phyloP scores from a whole-genome alignment of 1,139 yeast genomes.

The Casaregolazyma lundiana region DNA sequence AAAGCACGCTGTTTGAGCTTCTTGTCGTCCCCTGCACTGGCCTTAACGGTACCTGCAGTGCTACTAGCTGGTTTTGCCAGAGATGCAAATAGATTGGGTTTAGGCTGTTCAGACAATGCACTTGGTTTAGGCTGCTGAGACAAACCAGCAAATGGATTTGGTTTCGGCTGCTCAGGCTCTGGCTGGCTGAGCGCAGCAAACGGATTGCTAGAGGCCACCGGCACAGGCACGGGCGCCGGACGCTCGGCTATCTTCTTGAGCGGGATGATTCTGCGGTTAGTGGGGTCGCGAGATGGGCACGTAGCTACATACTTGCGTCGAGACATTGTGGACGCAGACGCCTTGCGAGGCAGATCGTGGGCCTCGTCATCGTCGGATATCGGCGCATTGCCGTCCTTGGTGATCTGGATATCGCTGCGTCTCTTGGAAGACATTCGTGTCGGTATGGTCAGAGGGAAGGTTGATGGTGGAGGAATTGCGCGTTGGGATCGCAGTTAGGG shows the following conservation, averaged over 20 bases:
- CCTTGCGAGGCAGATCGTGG: conserved; percentile 35
- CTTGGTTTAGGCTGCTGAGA: conserved; percentile 1
- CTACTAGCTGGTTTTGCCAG: conserved; percentile 7
- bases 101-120: neutral
- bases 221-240: conserved; percentile 5
- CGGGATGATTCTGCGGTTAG: conserved; percentile 6
- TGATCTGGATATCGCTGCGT: conserved; percentile 23
- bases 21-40: conserved; percentile 9
- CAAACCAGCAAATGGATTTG: conserved; percentile 10
- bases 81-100: conserved; percentile 10
- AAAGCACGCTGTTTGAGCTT: conserved; percentile 44
- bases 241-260: conserved; percentile 9
- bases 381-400: conserved; percentile 34
- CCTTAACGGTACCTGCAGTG: neutral
- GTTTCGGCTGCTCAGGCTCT: neutral
- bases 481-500: neutral
- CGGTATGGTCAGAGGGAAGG: neutral
- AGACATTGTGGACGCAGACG: conserved; percentile 61
- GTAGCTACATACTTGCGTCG: conserved; percentile 45
- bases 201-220: conserved; percentile 20
- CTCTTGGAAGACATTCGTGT: conserved; percentile 18
- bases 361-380: conserved; percentile 40
- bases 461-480: neutral
- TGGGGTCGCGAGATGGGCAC: neutral
- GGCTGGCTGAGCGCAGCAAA: conserved; percentile 14